Percentiles rank a stretch among this genome's conserved stretches.
These are phyloP conservation scores for Tagetes patula DNA, from an alignment of 129 eudicot genomes.

Conservation along the genomic window DNA sequence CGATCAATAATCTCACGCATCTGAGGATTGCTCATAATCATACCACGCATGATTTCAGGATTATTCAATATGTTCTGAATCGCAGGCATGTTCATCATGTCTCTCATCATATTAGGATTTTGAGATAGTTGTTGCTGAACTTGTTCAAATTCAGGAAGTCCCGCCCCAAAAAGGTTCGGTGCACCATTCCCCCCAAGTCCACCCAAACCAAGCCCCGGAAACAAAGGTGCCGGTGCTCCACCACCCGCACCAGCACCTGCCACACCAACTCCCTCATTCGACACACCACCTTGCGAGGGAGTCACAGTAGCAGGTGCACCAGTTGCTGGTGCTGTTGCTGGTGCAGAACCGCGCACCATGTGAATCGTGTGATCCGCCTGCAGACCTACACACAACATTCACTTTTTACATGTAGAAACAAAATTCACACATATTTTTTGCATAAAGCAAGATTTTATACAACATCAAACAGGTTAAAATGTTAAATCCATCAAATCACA, in stretches of 20 bases:
- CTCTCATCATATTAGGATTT: slow-evolving; percentile 96
- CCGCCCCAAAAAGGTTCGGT: slow-evolving; percentile 52
- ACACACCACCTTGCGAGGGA: slow-evolving; percentile 40
- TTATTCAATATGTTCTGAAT: slow-evolving; percentile 71
- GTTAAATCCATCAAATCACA: neutral
- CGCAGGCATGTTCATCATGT: slow-evolving; percentile 89
- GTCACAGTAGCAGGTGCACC: slow-evolving; percentile 46
- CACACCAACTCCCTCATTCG: slow-evolving; percentile 43
- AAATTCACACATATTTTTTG: neutral
- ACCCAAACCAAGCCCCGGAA: slow-evolving; percentile 72
- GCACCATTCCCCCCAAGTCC: slow-evolving; percentile 57
- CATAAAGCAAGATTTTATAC: neutral
- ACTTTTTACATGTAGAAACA: neutral
- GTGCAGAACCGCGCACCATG: slow-evolving; percentile 88
- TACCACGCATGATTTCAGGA: slow-evolving; percentile 79
- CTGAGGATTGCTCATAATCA: slow-evolving; percentile 93
- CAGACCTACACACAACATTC: slow-evolving; percentile 46
- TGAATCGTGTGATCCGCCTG: slow-evolving; percentile 93
- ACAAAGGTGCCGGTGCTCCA: slow-evolving; percentile 59
- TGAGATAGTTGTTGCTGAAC: slow-evolving; percentile 92
- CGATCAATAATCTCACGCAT: slow-evolving; percentile 88
- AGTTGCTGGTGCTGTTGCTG: slow-evolving; percentile 54
- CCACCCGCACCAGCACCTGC: slow-evolving; percentile 50
- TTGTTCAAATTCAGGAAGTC: slow-evolving; percentile 85
- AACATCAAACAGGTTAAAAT: neutral